Conservation (phyloP, 768 basidiomycete genomes). For the Mycena olivaceomarginata region DNA sequence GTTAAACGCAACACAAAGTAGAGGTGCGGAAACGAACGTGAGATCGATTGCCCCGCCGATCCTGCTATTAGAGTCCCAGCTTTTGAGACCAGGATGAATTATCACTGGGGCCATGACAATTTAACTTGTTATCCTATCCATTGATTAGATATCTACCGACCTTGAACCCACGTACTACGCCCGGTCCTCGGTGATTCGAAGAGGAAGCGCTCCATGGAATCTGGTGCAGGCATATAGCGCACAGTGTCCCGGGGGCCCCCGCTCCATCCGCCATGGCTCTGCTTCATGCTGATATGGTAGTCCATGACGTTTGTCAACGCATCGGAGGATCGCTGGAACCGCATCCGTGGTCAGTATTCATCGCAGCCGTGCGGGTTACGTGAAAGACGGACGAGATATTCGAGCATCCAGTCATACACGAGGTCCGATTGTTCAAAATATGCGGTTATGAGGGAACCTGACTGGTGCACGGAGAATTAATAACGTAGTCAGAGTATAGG, state of each 20-base stretch:
- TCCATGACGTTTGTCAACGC: constrained; percentile 22
- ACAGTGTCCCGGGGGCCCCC: constrained; percentile 9
- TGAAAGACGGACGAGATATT: constrained; percentile 29
- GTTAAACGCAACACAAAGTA: no score
- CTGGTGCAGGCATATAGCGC: constrained; percentile 9
- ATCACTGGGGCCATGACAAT: not conserved
- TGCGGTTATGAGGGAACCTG: constrained; percentile 30
- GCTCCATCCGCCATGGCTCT: constrained; percentile 24
- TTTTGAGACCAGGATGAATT: constrained; percentile 11
- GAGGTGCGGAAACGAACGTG: constrained; percentile 7
- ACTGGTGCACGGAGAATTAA: not conserved
- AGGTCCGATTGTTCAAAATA: constrained; percentile 33
- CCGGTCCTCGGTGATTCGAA: constrained; percentile 13
- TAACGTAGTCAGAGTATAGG: no score
- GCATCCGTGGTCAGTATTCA: not conserved
- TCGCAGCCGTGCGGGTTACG: not conserved
- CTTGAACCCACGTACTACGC: constrained; percentile 19
- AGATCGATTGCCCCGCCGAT: constrained; percentile 31
- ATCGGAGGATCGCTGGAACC: constrained; percentile 14
- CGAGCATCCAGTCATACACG: constrained; percentile 39
- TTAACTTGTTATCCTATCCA: no score
- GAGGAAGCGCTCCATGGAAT: constrained; percentile 16
- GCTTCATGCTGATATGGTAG: constrained; percentile 26
- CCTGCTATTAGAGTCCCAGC: constrained; percentile 19
- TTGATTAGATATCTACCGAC: not conserved